Conservation (phyloP, 1,284 basidiomycete species). For the Puccinia horiana region DNA sequence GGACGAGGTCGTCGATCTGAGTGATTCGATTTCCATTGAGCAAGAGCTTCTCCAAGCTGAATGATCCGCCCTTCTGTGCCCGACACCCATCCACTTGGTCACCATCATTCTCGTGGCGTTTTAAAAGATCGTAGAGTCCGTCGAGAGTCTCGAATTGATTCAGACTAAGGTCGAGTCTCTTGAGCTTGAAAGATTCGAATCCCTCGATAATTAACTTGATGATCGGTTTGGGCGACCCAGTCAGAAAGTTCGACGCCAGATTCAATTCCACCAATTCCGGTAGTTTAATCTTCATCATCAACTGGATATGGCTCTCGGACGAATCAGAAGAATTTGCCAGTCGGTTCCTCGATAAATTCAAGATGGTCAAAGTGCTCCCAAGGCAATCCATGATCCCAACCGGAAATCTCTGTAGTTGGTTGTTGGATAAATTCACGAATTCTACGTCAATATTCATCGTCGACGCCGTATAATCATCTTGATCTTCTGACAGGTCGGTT, state of each 20-base stretch:
- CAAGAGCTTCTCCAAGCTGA: constrained; percentile 6
- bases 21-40: constrained; percentile 27
- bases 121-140: constrained; percentile 23
- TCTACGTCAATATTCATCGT: constrained; percentile 7
- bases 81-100: neutral
- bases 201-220: constrained; percentile 12
- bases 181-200: constrained; percentile 4
- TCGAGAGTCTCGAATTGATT: constrained; percentile 26
- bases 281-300: constrained; percentile 2
- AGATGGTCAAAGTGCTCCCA: neutral
- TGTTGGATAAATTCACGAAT: constrained; percentile 16
- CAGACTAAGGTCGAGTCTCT: constrained; percentile 25
- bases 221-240: neutral
- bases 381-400: constrained; percentile 4
- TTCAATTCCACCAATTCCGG: constrained; percentile 29
- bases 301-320: neutral
- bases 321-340: neutral
- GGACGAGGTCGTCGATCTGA: constrained; percentile 22
- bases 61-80: neutral
- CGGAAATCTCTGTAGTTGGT: constrained; percentile 18
- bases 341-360: constrained; percentile 41
- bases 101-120: neutral
- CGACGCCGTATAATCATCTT: neutral
- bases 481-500: neutral
- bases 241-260: constrained; percentile 23